Evolutionary conservation across 768 basidiomycete genomes (phyloP), one percentile per base, ranked within the genome.

Genomic region (Psilocybe cubensis): DNA sequence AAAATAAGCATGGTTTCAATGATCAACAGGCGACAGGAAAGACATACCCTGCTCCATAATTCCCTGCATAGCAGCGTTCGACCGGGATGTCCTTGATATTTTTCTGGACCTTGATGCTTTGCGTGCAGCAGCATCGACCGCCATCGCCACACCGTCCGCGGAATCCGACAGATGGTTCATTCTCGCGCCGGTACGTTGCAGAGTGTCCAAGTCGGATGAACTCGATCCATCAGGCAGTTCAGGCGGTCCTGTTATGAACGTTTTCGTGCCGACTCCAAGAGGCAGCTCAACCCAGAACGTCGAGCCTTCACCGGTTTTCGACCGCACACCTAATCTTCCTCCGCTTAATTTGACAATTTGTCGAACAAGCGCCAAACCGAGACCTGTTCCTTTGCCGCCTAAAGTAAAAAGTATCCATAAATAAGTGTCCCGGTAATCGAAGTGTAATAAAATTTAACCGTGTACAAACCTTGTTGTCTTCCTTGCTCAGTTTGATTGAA

Each of bases 271-370:
- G 24, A 92, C 84, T 4, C 88, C 89, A n/a, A 92, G 73, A 4
- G 89, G 88, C 31, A 92, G 70, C 69, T 92, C 91, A 8, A 92
- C 88, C 94, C 93, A 95, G 75, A 95, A 96, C 33, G 88, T 92
- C 31, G 88, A 91, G 14, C 94, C 94, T 63, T 83, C 76, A 7
- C 83, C 81, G 1, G 83, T 73, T 68, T 86, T 83, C 17, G 83
- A 85, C 58, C 72, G 74, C n/a, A 88, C 80, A n/a, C 87, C 91
- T 25, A 92, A 73, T 48, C 91, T 80, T 18, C 91, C 91, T 40
- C 87, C 86, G 48, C 82, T 86, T 38, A 91, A 72, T 64, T 86
- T 88, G 62, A 93, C 88, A 42, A 93, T 92, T 61, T 89, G 87
- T 45, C 89, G 80, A 43, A 91, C 89, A 5, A 93, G 77, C 1